phyloP scores from a whole-genome alignment of 1,139 yeast genomes.

The Scheffersomyces titani region DNA sequence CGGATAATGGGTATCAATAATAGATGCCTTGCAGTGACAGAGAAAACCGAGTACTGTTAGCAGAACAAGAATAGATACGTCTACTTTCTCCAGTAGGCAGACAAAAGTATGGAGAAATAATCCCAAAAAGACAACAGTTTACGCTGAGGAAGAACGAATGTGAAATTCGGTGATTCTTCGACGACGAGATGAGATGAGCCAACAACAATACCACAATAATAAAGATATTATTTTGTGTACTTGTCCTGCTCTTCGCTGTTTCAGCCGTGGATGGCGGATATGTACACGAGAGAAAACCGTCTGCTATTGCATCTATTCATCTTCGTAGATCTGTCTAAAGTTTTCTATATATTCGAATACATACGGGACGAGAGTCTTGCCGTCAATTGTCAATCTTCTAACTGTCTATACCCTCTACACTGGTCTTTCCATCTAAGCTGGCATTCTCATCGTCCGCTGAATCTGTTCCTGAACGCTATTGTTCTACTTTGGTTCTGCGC shows the following conservation, averaged over 20 bases:
- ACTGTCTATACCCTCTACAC: not conserved
- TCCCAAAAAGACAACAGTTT: not conserved
- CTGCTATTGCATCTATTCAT: not conserved
- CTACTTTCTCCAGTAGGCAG: not conserved
- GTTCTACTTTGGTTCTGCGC: not conserved
- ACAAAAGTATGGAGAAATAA: not conserved
- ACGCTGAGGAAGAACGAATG: not conserved
- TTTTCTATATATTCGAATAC: too few species aligned
- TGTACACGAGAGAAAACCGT: not conserved
- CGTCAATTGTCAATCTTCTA: not conserved
- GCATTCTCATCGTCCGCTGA: not conserved
- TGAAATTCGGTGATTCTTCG: not conserved
- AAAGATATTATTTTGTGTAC: not conserved
- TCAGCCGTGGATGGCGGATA: not conserved
- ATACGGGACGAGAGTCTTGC: too few species aligned
- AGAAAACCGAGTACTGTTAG: not conserved
- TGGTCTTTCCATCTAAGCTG: not conserved
- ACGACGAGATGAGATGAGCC: not conserved
- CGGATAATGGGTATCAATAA: not conserved
- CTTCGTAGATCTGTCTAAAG: not conserved
- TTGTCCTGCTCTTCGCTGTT: not conserved
- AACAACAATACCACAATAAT: not conserved
- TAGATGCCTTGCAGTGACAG: not conserved
- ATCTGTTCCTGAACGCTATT: not conserved
- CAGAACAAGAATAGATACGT: not conserved